These are phyloP conservation scores for Pseudogymnoascus sp. DNA, from an alignment of 2,329 filamentous ascomycete species.

Conservation along the genomic window DNA sequence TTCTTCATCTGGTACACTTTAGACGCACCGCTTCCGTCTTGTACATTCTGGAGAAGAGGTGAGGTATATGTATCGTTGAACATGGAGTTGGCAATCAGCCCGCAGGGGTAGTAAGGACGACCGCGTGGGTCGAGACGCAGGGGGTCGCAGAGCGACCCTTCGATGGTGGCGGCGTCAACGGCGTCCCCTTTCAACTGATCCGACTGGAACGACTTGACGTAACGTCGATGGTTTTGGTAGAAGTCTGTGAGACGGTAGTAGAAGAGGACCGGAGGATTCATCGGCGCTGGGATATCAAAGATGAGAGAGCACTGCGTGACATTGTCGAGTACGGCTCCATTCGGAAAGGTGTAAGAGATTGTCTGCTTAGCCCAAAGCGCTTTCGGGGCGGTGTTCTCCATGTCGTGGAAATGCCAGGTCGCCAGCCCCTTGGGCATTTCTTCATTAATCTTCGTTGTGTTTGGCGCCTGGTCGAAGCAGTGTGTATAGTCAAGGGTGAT, in stretches of 20 bases:
- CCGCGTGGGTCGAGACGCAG: slow-evolving; percentile 48
- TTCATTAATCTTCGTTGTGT: slow-evolving; percentile 33
- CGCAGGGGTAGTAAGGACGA: slow-evolving; percentile 89
- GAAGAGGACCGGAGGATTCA: slow-evolving; percentile 77
- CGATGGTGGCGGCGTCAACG: slow-evolving; percentile 55
- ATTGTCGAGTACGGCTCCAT: slow-evolving; percentile 31
- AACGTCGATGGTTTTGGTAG: slow-evolving; percentile 97
- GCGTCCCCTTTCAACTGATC: slow-evolving; percentile 73
- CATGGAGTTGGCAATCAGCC: slow-evolving; percentile 89
- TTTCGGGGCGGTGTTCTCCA: slow-evolving; percentile 20
- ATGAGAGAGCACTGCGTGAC: slow-evolving; percentile 60
- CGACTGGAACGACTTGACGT: slow-evolving; percentile 82
- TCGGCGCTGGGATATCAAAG: slow-evolving; percentile 72
- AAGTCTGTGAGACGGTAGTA: slow-evolving; percentile 98
- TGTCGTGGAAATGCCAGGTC: slow-evolving; percentile 62
- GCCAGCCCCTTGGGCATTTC: slow-evolving; percentile 54
- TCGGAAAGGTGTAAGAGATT: slow-evolving; percentile 37
- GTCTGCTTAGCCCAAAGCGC: slow-evolving; percentile 24
- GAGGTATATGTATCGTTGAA: slow-evolving; percentile 87
- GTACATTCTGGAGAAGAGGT: slow-evolving; percentile 55
- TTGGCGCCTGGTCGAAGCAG: slow-evolving; percentile 56
- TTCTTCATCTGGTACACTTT: slow-evolving; percentile 66
- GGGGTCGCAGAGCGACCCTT: slow-evolving; percentile 67
- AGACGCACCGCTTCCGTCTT: slow-evolving; percentile 37
- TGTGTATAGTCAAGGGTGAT: slow-evolving; percentile 84